Evolutionary conservation across 306 rosid species (phyloP).

Genomic region (Malus fusca): DNA sequence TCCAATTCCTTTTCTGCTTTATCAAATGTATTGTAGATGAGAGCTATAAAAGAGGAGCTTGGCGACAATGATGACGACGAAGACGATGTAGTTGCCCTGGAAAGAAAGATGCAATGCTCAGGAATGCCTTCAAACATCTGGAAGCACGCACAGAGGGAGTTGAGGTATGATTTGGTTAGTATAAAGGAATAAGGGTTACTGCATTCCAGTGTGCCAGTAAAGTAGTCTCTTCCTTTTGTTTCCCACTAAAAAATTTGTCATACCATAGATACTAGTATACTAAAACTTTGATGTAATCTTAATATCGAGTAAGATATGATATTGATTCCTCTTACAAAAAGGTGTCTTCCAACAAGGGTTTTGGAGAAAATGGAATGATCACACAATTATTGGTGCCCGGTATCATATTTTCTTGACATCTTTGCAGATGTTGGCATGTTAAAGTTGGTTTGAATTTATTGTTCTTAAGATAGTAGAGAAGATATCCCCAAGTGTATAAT

Average conservation of each 20-base stretch:
- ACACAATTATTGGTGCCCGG: not conserved
- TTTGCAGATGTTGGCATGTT: not conserved
- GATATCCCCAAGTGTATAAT: not conserved
- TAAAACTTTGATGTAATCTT: not conserved
- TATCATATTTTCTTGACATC: not conserved
- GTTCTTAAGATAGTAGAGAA: not conserved
- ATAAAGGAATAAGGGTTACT: not conserved
- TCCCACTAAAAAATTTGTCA: not conserved
- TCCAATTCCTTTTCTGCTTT: conserved; percentile 13
- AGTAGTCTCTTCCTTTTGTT: not conserved
- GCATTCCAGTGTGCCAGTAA: not conserved
- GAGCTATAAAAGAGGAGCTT: conserved; percentile 98
- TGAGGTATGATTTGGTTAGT: conserved; percentile 47
- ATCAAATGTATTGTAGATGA: conserved; percentile 56
- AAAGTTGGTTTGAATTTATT: not conserved
- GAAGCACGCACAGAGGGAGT: conserved; percentile 91
- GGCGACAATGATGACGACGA: conserved; percentile 97
- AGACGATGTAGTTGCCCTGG: conserved; percentile 81
- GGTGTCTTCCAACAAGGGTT: not conserved
- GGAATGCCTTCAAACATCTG: conserved; percentile 93
- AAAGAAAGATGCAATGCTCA: conserved; percentile 95
- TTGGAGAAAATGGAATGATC: not conserved
- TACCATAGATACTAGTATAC: not conserved
- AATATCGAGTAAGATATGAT: not conserved
- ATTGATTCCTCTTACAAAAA: not conserved